Percentiles rank a stretch among this genome's conserved stretches.
phyloP scores from a whole-genome alignment of 1,284 basidiomycete species.

The Pseudozyma tsukubaensis region DNA sequence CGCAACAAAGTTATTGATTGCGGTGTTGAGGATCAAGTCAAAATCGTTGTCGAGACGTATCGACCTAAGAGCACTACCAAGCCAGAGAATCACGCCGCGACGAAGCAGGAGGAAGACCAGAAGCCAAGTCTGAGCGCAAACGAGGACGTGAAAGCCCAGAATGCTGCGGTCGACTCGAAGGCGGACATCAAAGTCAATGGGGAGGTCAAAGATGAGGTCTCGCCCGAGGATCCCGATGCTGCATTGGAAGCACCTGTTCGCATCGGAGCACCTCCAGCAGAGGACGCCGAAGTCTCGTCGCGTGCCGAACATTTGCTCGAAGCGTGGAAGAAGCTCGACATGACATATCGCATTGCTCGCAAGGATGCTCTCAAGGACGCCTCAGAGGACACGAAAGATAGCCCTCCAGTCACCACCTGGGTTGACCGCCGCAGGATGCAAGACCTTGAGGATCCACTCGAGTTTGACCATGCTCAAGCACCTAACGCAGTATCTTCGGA shows the following conservation, averaged over 20 bases:
- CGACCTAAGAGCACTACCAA: conserved; percentile 16
- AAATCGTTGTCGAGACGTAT: conserved; percentile 38
- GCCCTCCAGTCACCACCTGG: conserved; percentile 21
- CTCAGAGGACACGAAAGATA: conserved; percentile 39
- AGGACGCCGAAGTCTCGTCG: conserved; percentile 30
- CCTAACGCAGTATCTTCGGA: conserved; percentile 54
- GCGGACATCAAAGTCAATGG: not conserved
- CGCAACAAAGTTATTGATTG: conserved; percentile 88
- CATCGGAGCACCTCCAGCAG: conserved; percentile 25
- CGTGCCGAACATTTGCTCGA: conserved; percentile 74
- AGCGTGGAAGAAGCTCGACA: conserved; percentile 80
- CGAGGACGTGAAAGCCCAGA: conserved; percentile 9
- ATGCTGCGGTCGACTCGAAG: conserved; percentile 1
- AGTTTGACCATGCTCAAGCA: conserved; percentile 52
- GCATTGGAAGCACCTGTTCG: not conserved
- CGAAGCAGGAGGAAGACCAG: not conserved
- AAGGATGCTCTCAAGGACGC: conserved; percentile 71
- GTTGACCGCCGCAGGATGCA: conserved; percentile 41
- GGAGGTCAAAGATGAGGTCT: not conserved
- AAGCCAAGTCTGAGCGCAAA: conserved; percentile 1
- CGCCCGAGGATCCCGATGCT: not conserved
- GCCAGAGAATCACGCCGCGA: conserved; percentile 72
- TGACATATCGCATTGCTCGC: conserved; percentile 80
- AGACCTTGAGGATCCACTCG: conserved; percentile 44
- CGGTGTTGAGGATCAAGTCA: conserved; percentile 70